Percentiles rank a stretch among this genome's conserved stretches.
phyloP scores from a whole-genome alignment of 1,284 basidiomycete species.

The Naganishia liquefaciens region DNA sequence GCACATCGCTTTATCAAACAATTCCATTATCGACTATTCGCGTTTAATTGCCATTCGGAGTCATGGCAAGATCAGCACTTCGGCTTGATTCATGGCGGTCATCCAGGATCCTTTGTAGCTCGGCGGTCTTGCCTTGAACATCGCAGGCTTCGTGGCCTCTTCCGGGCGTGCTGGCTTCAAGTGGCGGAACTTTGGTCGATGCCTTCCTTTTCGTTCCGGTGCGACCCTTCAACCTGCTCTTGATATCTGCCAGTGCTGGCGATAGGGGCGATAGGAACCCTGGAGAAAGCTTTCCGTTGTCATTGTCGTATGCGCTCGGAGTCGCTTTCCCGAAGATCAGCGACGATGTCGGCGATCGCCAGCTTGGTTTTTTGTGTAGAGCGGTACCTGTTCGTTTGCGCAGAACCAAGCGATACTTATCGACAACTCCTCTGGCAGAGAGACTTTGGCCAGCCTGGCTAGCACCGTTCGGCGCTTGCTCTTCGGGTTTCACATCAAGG shows the following conservation, averaged over 20 bases:
- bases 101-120: too few relatives aligned
- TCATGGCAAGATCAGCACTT: too few relatives aligned
- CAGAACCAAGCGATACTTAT: slow-evolving; percentile 33
- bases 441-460: slow-evolving; percentile 11
- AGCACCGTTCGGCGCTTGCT: slow-evolving; percentile 29
- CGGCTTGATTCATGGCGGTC: too few relatives aligned
- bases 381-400: slow-evolving; percentile 26
- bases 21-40: too few relatives aligned
- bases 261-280: slow-evolving; percentile 15
- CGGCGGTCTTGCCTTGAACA: too few relatives aligned
- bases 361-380: slow-evolving; percentile 19
- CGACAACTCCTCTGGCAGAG: slow-evolving; percentile 34
- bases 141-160: too few relatives aligned
- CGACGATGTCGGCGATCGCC: slow-evolving; percentile 26
- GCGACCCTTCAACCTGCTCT: slow-evolving; percentile 16
- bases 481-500: slow-evolving; percentile 58
- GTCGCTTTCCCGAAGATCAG: slow-evolving; percentile 13
- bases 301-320: not conserved
- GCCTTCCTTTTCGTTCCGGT: slow-evolving; percentile 1
- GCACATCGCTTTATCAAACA: too few relatives aligned
- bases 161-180: too few relatives aligned
- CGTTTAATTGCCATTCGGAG: too few relatives aligned
- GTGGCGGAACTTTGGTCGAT: not conserved
- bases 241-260: slow-evolving; percentile 15
- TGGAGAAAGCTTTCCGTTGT: not conserved